Evolutionary conservation across 352 stramenopile species (phyloP).

Genomic region (Globisporangium megalacanthum): DNA sequence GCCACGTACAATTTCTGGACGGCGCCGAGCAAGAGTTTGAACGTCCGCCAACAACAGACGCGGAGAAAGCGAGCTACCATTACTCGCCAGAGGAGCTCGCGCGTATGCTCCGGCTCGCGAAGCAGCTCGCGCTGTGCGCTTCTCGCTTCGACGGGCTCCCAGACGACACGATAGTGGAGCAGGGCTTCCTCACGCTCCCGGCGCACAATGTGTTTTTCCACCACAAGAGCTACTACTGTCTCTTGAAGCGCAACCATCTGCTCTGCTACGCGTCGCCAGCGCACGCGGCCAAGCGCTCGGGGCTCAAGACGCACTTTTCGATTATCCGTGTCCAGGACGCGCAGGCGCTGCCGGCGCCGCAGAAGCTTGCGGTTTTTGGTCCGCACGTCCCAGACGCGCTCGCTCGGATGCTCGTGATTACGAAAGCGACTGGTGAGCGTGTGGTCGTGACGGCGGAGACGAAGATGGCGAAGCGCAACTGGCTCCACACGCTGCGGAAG

Average conservation of each 20-base stretch:
- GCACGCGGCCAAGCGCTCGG: slow-evolving; percentile 41
- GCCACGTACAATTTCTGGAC: slow-evolving; percentile 44
- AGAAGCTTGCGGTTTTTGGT: slow-evolving; percentile 61
- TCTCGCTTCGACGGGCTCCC: slow-evolving; percentile 41
- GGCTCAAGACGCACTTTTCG: slow-evolving; percentile 39
- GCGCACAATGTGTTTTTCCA: slow-evolving; percentile 54
- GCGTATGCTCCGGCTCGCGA: slow-evolving; percentile 47
- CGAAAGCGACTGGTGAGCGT: slow-evolving; percentile 55
- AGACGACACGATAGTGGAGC: slow-evolving; percentile 61
- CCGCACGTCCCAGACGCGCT: slow-evolving; percentile 40
- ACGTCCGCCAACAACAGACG: slow-evolving; percentile 24
- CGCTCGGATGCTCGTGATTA: slow-evolving; percentile 61
- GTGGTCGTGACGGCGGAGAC: slow-evolving; percentile 18
- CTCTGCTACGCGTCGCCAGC: slow-evolving; percentile 39
- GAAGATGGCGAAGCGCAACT: slow-evolving; percentile 14
- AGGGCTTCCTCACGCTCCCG: slow-evolving; percentile 55
- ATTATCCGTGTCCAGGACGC: slow-evolving; percentile 62
- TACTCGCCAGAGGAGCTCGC: slow-evolving; percentile 50
- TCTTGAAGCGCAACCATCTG: slow-evolving; percentile 43
- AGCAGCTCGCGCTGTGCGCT: slow-evolving; percentile 37
- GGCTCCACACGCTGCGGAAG: slow-evolving; percentile 16
- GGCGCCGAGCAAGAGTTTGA: slow-evolving; percentile 37
- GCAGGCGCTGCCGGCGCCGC: slow-evolving; percentile 41
- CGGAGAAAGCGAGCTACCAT: slow-evolving; percentile 52
- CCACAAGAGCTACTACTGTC: slow-evolving; percentile 58